These are phyloP conservation scores for Chamaenerion angustifolium DNA, from an alignment of 345 rosid species.

Conservation along the genomic window DNA sequence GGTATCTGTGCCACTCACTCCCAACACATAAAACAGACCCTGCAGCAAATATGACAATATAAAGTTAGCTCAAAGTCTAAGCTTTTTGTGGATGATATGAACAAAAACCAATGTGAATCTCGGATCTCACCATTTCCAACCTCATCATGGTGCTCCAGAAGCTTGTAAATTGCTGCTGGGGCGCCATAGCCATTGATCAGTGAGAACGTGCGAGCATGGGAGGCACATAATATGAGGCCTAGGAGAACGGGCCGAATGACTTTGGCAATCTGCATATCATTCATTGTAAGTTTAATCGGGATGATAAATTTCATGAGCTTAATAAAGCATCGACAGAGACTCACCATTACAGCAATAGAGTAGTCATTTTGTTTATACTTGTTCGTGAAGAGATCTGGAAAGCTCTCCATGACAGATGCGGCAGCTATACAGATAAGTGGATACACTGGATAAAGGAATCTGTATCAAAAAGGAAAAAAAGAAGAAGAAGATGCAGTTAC, in stretches of 20 bases:
- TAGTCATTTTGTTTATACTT: slow-evolving; percentile 36
- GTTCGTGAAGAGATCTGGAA: slow-evolving; percentile 75
- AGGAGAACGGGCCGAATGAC: slow-evolving; percentile 55
- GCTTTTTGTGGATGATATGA: no score
- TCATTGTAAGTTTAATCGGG: not conserved
- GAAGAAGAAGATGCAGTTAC: not conserved
- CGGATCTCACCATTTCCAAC: slow-evolving; percentile 40
- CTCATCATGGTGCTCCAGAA: slow-evolving; percentile 84
- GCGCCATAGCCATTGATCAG: slow-evolving; percentile 80
- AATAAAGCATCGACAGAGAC: slow-evolving; percentile 9
- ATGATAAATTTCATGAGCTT: not conserved
- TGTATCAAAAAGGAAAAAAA: slow-evolving; percentile 12
- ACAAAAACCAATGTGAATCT: not conserved
- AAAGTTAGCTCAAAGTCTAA: not conserved
- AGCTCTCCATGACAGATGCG: slow-evolving; percentile 87
- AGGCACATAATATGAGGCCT: slow-evolving; percentile 65
- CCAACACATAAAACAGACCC: slow-evolving; percentile 91
- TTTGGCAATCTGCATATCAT: slow-evolving; percentile 57
- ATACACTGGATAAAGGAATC: slow-evolving; percentile 91
- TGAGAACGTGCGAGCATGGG: slow-evolving; percentile 82
- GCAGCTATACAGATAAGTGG: slow-evolving; percentile 95
- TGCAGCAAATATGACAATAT: slow-evolving; percentile 10
- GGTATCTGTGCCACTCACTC: slow-evolving; percentile 97
- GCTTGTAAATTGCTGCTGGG: slow-evolving; percentile 70
- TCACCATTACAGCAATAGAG: slow-evolving; percentile 40